Percentiles rank a stretch among this genome's conserved stretches.
Evolutionary conservation across 2,329 filamentous ascomycete species (phyloP).

Genomic region (Alternaria brassicicola): DNA sequence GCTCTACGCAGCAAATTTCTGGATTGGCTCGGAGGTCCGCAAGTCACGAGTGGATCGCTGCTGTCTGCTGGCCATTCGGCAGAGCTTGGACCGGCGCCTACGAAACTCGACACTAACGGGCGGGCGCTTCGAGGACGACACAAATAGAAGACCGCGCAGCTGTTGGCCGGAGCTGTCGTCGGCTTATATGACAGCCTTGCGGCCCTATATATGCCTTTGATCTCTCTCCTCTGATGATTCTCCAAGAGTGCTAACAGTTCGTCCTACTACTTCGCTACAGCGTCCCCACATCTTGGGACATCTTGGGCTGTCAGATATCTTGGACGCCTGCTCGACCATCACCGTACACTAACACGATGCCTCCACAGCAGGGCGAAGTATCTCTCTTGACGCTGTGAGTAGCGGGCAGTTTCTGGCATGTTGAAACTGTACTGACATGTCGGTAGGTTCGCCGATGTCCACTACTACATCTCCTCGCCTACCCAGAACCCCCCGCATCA

Average conservation of each 20-base stretch:
- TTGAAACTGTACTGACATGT: slow-evolving; percentile 15
- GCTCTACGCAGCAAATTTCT: slow-evolving; percentile 38
- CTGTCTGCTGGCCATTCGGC: slow-evolving; percentile 18
- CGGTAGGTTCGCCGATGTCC: slow-evolving; percentile 74
- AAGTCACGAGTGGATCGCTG: slow-evolving; percentile 27
- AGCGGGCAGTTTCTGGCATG: neutral
- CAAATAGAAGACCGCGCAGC: slow-evolving; percentile 40
- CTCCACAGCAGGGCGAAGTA: slow-evolving; percentile 55
- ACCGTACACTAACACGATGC: slow-evolving; percentile 47
- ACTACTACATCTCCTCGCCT: slow-evolving; percentile 78
- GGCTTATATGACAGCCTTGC: slow-evolving; percentile 19
- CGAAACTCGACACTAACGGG: slow-evolving; percentile 22
- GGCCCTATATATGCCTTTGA: slow-evolving; percentile 26
- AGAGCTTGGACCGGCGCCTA: slow-evolving; percentile 27
- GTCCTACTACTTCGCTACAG: slow-evolving; percentile 5
- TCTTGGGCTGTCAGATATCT: slow-evolving; percentile 10
- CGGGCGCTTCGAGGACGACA: slow-evolving; percentile 45
- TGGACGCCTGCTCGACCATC: slow-evolving; percentile 15
- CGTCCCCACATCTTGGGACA: neutral
- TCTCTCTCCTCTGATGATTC: slow-evolving; percentile 11
- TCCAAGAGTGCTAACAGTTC: slow-evolving; percentile 21
- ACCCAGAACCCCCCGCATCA: slow-evolving; percentile 73
- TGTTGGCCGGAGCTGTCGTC: slow-evolving; percentile 22
- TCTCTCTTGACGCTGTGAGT: slow-evolving; percentile 56
- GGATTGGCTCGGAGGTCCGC: slow-evolving; percentile 36